These are phyloP conservation scores for Nitzschia sp. DNA, from an alignment of 108 stramenopile species.

Conservation along the genomic window DNA sequence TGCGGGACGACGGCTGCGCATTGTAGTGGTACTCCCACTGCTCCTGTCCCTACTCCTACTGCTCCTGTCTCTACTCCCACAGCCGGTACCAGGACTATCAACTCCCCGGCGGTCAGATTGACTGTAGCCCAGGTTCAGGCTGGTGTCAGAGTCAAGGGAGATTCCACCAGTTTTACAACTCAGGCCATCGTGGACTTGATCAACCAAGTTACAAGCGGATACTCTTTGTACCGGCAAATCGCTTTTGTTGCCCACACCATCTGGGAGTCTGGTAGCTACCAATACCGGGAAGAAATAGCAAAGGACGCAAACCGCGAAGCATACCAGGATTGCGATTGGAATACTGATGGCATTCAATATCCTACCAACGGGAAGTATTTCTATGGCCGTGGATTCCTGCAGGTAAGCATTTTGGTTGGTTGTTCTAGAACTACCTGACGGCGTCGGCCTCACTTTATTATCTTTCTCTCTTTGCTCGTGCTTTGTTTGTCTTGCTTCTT, in stretches of 20 bases:
- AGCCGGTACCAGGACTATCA: background rate
- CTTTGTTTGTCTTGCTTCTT: background rate
- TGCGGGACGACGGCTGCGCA: background rate
- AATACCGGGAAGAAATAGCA: background rate
- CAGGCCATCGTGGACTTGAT: background rate
- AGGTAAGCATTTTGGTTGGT: background rate
- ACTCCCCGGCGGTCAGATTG: background rate
- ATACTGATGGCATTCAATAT: background rate
- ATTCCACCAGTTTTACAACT: background rate
- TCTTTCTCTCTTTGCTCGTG: no score
- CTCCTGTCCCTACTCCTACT: background rate
- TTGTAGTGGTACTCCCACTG: background rate
- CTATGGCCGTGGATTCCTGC: background rate
- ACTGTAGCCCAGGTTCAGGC: background rate
- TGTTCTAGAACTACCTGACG: no score
- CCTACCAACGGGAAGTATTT: background rate
- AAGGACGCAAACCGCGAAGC: background rate
- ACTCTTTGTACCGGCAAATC: background rate
- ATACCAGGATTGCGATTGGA: background rate
- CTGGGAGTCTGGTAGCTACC: background rate
- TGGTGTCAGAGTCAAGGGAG: background rate
- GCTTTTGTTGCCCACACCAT: background rate
- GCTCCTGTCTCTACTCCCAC: background rate
- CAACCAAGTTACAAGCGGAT: background rate
- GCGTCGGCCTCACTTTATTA: no score